Evolutionary conservation across 2,329 filamentous ascomycete species (phyloP).

Genomic region (Fusarium concolor): DNA sequence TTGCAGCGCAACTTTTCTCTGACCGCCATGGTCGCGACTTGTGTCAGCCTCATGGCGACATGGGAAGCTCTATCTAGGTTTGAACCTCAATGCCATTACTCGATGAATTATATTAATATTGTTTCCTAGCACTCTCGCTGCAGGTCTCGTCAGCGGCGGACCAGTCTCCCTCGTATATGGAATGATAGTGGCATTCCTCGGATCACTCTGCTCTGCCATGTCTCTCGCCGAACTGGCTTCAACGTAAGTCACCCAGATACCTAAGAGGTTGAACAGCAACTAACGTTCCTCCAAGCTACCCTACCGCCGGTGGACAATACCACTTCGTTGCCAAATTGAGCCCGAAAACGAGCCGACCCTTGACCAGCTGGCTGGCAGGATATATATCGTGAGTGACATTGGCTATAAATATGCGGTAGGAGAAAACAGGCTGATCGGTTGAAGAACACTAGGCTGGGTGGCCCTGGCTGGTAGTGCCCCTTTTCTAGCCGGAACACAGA

Average conservation of each 20-base stretch:
- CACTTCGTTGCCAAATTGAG: slow-evolving; percentile 31
- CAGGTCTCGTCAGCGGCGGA: slow-evolving; percentile 29
- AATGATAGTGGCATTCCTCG: slow-evolving; percentile 13
- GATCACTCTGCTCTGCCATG: slow-evolving; percentile 33
- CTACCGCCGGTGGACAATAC: slow-evolving; percentile 35
- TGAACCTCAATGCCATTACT: neutral
- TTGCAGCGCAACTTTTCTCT: slow-evolving; percentile 31
- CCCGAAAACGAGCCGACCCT: neutral
- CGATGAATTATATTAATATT: neutral
- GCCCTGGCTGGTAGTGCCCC: slow-evolving; percentile 26
- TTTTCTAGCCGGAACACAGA: slow-evolving; percentile 33
- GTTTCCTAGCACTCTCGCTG: slow-evolving; percentile 25
- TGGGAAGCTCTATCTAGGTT: slow-evolving; percentile 40
- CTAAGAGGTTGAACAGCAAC: neutral
- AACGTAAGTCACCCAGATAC: neutral
- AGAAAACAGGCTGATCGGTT: neutral
- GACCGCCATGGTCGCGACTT: slow-evolving; percentile 21
- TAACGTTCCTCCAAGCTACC: neutral
- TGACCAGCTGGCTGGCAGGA: slow-evolving; percentile 29
- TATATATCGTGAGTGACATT: slow-evolving; percentile 22
- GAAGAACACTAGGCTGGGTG: slow-evolving; percentile 33
- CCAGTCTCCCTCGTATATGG: slow-evolving; percentile 35
- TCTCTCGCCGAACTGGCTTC: slow-evolving; percentile 37
- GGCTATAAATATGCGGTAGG: neutral
- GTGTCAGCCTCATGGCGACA: slow-evolving; percentile 32